Percentiles rank a stretch among this genome's conserved stretches.
These are phyloP conservation scores for Aureobasidium mangrovei DNA, from an alignment of 2,329 filamentous ascomycete genomes.

Conservation along the genomic window DNA sequence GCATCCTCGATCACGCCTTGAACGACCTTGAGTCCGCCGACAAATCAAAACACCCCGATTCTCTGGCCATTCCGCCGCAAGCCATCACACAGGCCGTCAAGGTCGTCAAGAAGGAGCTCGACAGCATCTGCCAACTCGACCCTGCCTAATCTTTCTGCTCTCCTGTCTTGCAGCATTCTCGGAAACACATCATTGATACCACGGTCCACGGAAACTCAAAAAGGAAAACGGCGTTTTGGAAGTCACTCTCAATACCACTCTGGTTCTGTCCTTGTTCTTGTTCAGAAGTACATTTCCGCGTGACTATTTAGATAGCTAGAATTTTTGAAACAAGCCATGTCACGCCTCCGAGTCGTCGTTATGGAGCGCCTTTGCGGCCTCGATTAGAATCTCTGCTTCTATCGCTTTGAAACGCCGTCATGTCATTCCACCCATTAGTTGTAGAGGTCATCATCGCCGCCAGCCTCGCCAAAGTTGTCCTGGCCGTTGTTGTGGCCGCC, in stretches of 20 bases:
- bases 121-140: conserved; percentile 15
- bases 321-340: conserved; percentile 3
- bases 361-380: conserved; percentile 5
- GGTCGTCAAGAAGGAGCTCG: conserved; percentile 41
- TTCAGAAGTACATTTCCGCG: conserved; percentile 5
- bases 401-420: neutral
- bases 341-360: conserved; percentile 9
- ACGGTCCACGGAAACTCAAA: no score
- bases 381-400: conserved; percentile 8
- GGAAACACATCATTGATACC: no score
- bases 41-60: neutral
- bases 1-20: conserved; percentile 41
- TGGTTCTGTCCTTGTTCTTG: no score
- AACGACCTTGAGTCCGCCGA: conserved; percentile 17
- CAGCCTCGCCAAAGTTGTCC: conserved; percentile 18
- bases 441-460: conserved; percentile 80
- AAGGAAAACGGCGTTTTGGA: no score
- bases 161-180: neutral
- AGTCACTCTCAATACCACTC: no score
- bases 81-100: conserved; percentile 45
- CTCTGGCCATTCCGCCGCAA: conserved; percentile 24
- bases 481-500: conserved; percentile 12
- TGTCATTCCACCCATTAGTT: conserved; percentile 50
- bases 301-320: conserved; percentile 11
- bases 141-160: neutral